These are phyloP conservation scores for Haplosporangium gracile DNA, from an alignment of 192 early-diverging fungal species.

Conservation along the genomic window DNA sequence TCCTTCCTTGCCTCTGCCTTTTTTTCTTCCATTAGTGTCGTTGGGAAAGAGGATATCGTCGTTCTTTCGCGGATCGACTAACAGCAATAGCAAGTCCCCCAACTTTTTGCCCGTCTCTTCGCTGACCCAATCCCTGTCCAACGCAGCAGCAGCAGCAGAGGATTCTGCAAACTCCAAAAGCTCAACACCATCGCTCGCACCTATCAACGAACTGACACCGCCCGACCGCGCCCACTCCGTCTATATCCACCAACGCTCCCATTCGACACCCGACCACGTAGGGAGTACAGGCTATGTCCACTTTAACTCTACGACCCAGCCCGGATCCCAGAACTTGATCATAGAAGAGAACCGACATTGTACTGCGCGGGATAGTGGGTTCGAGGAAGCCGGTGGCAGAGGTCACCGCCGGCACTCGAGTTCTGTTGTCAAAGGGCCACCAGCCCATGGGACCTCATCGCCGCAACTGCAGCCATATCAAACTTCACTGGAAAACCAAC, in stretches of 20 bases:
- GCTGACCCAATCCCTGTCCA: not conserved
- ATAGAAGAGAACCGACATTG: constrained; percentile 28
- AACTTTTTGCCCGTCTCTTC: not conserved
- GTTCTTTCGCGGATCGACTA: constrained; percentile 27
- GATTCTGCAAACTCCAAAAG: not conserved
- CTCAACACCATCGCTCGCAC: constrained; percentile 19
- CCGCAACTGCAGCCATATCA: constrained; percentile 9
- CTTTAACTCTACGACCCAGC: not conserved
- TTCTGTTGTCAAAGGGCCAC: not conserved
- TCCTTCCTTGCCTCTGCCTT: not conserved
- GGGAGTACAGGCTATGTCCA: constrained; percentile 4
- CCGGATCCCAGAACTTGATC: not conserved
- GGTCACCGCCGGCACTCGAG: constrained; percentile 36
- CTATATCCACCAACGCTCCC: constrained; percentile 38
- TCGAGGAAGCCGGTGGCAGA: constrained; percentile 25
- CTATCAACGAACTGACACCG: constrained; percentile 27
- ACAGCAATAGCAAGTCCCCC: constrained; percentile 6
- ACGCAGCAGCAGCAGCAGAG: not conserved
- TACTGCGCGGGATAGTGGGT: constrained; percentile 40
- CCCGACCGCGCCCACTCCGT: constrained; percentile 11
- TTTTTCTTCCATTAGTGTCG: constrained; percentile 16
- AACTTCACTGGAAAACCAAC: not conserved
- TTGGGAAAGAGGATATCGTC: constrained; percentile 48
- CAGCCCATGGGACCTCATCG: constrained; percentile 4
- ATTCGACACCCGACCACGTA: constrained; percentile 39